Percentiles rank a stretch among this genome's conserved stretches.
These are phyloP conservation scores for Penicillium sp. DNA, from an alignment of 2,329 filamentous ascomycete genomes.

Conservation along the genomic window DNA sequence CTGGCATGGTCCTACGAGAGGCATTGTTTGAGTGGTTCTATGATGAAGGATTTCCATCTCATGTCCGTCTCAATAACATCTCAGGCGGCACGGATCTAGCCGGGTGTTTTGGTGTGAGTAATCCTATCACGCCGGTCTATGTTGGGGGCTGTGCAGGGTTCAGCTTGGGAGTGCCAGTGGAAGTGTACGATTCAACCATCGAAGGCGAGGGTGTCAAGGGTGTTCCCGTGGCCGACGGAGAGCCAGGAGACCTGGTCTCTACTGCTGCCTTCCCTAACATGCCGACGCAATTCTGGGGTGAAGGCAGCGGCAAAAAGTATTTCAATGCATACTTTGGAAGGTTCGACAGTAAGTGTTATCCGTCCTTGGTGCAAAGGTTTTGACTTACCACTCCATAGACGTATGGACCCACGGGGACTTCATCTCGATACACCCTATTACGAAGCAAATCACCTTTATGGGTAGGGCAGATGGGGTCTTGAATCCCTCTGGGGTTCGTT, in stretches of 20 bases:
- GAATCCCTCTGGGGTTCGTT: conserved; percentile 76
- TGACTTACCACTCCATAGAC: conserved; percentile 30
- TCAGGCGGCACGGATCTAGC: conserved; percentile 35
- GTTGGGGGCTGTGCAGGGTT: conserved; percentile 56
- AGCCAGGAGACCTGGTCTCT: conserved; percentile 74
- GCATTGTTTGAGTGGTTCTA: conserved; percentile 80
- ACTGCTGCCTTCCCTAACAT: conserved; percentile 73
- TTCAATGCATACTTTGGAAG: conserved; percentile 28
- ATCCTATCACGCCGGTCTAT: conserved; percentile 67
- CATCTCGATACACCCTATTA: conserved; percentile 67
- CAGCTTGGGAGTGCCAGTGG: conserved; percentile 54
- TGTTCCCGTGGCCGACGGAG: conserved; percentile 59
- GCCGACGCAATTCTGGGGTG: conserved; percentile 63
- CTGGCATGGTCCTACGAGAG: conserved; percentile 79
- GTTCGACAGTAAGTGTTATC: conserved; percentile 16
- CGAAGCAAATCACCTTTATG: conserved; percentile 51
- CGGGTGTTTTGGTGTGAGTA: conserved; percentile 47
- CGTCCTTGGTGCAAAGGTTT: background rate
- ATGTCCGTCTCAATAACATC: conserved; percentile 58
- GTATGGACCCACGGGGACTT: conserved; percentile 87
- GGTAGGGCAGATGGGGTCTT: conserved; percentile 67
- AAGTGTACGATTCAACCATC: conserved; percentile 57
- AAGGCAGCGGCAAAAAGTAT: conserved; percentile 56
- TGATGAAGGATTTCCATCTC: conserved; percentile 66
- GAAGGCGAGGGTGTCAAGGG: conserved; percentile 40